Conservation (phyloP, 129 eudicot genomes). For the Flaveria brownii region DNA sequence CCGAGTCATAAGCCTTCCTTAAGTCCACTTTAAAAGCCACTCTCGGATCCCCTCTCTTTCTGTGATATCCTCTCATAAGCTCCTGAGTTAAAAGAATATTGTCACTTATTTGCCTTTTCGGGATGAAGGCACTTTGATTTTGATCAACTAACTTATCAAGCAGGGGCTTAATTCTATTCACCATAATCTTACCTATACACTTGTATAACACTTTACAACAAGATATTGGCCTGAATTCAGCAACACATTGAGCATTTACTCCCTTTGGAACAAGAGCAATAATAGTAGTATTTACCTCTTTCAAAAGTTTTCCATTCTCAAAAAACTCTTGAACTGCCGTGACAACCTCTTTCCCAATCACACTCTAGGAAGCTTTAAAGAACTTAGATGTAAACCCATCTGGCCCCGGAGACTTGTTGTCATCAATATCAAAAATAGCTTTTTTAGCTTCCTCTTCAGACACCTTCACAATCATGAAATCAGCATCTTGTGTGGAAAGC, state of each 20-base stretch:
- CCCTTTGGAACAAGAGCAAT: neutral
- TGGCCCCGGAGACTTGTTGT: neutral
- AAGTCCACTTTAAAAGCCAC: too few species aligned
- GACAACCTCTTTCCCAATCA: neutral
- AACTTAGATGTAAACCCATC: too few species aligned
- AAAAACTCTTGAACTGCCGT: neutral
- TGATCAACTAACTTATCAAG: too few species aligned
- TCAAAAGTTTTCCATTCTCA: neutral
- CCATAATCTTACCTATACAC: too few species aligned
- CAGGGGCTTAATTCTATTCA: too few species aligned
- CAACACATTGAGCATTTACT: neutral
- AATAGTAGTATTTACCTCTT: neutral
- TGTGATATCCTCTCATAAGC: too few species aligned
- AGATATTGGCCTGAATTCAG: neutral
- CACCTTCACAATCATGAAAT: neutral
- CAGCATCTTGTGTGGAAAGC: neutral
- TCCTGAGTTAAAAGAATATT: too few species aligned
- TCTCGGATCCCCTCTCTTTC: too few species aligned
- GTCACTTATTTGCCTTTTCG: too few species aligned
- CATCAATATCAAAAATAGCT: neutral
- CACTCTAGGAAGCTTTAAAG: neutral
- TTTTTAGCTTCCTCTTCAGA: neutral
- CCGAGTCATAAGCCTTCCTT: too few species aligned
- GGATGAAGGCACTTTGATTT: too few species aligned
- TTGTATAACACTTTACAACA: neutral